A percentile compares a stretch with the other conserved stretches of the same genome.
Conservation (phyloP, 2,329 filamentous ascomycete species). For the Exophiala oligosperma region DNA sequence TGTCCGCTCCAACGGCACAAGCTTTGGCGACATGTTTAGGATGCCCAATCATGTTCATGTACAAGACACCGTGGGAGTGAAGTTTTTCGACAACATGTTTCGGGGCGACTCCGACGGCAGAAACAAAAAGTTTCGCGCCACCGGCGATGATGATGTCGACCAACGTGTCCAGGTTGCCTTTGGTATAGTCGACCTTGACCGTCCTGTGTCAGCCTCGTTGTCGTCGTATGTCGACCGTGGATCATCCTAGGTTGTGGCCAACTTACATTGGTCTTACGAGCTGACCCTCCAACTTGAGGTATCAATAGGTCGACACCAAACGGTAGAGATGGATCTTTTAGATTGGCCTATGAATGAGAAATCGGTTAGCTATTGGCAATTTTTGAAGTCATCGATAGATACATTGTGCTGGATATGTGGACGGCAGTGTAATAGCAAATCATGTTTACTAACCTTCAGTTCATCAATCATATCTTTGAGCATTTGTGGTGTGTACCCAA, state of each 20-base stretch:
- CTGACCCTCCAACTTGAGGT: constrained; percentile 73
- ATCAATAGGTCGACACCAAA: constrained; percentile 83
- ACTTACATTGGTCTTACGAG: constrained; percentile 65
- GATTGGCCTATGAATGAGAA: constrained; percentile 51
- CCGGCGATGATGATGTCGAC: constrained; percentile 76
- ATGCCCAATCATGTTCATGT: constrained; percentile 91
- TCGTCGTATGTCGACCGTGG: no score
- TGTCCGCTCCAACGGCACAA: constrained; percentile 74
- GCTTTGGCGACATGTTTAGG: constrained; percentile 81
- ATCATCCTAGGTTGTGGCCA: no score
- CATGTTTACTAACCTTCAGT: constrained; percentile 17
- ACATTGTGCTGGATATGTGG: no score
- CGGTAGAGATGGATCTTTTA: constrained; percentile 62
- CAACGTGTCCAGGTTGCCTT: constrained; percentile 74
- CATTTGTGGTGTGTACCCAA: constrained; percentile 61
- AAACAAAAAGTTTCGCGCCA: constrained; percentile 73
- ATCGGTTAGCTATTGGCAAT: not conserved
- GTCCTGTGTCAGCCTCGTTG: no score
- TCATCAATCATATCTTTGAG: constrained; percentile 66
- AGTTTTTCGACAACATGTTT: constrained; percentile 65
- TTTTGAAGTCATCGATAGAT: not conserved
- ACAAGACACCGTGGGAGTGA: constrained; percentile 68
- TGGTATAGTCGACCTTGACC: constrained; percentile 75
- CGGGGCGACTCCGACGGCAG: constrained; percentile 77
- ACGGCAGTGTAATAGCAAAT: no score